phyloP scores from a whole-genome alignment of 2,329 filamentous ascomycete genomes.

The Penicillium palitans region DNA sequence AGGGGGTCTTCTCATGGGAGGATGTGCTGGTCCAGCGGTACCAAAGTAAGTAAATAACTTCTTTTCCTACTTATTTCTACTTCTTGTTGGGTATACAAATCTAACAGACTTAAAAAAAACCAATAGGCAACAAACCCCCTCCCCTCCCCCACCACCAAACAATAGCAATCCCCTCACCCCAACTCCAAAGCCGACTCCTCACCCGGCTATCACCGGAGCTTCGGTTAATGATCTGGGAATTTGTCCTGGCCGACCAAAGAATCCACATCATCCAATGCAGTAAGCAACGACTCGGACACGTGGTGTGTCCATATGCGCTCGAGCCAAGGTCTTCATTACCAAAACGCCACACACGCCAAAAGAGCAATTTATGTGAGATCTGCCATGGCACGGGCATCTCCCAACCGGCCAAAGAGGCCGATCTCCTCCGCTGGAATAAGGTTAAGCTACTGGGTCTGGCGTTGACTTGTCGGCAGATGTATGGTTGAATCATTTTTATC shows the following conservation, averaged over 20 bases:
- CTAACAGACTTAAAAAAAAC: background rate
- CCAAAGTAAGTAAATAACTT: conserved; percentile 33
- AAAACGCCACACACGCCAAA: background rate
- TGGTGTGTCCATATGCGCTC: conserved; percentile 29
- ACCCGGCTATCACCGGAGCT: conserved; percentile 37
- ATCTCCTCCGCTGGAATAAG: conserved; percentile 4
- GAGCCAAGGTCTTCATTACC: background rate
- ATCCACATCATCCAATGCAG: conserved; percentile 40
- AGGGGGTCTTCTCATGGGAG: conserved; percentile 44
- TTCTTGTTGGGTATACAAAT: conserved; percentile 4
- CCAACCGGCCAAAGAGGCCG: conserved; percentile 29
- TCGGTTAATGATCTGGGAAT: conserved; percentile 41
- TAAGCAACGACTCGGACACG: conserved; percentile 34
- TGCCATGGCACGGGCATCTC: conserved; percentile 33
- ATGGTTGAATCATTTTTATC: conserved; percentile 3
- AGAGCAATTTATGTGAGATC: conserved; percentile 30
- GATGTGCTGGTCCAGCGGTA: conserved; percentile 43
- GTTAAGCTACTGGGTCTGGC: conserved; percentile 30
- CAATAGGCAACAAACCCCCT: conserved; percentile 34
- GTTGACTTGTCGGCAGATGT: conserved; percentile 42
- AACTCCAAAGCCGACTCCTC: conserved; percentile 32
- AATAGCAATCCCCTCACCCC: conserved; percentile 15
- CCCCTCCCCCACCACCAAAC: conserved; percentile 20
- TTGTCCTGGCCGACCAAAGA: conserved; percentile 31
- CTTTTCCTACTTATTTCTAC: background rate